Percentiles rank a stretch among this genome's conserved stretches.
phyloP scores from a whole-genome alignment of 352 stramenopile genomes.

The Phytophthora palmivora region DNA sequence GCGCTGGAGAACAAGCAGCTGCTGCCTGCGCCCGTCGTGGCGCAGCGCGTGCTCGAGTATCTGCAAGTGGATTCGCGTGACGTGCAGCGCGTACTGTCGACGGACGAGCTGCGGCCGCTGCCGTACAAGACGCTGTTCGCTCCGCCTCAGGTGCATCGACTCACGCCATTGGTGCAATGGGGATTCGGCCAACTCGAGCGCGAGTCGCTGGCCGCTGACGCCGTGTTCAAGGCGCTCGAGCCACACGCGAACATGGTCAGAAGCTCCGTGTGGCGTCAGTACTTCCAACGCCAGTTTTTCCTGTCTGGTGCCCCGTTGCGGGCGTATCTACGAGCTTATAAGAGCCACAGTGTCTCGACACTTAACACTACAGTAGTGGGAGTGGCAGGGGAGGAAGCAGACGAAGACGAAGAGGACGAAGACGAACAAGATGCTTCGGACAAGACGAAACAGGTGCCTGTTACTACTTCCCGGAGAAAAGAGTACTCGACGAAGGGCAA shows the following conservation, averaged over 20 bases:
- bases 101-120: conserved; percentile 29
- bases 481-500: conserved; percentile 24
- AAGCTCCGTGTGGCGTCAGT: conserved; percentile 56
- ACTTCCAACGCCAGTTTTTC: conserved; percentile 73
- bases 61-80: conserved; percentile 32
- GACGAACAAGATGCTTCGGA: conserved; percentile 1
- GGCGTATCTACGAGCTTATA: conserved; percentile 47
- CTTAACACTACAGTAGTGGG: conserved; percentile 11
- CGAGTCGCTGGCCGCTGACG: conserved; percentile 17
- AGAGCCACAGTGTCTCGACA: conserved; percentile 24
- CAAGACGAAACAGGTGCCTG: conserved; percentile 2
- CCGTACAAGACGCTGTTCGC: conserved; percentile 42
- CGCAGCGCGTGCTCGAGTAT: conserved; percentile 46
- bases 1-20: conserved; percentile 18
- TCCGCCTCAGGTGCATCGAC: conserved; percentile 31
- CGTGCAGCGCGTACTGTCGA: conserved; percentile 24
- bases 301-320: conserved; percentile 50
- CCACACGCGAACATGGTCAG: conserved; percentile 61
- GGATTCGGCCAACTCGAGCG: conserved; percentile 35
- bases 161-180: conserved; percentile 51
- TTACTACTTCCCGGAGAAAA: conserved; percentile 4
- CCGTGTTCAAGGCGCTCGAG: conserved; percentile 49
- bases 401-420: conserved; percentile 14
- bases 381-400: conserved; percentile 2
- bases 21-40: conserved; percentile 14